Conservation (phyloP, 768 basidiomycete genomes). For the Calocybe cyanea region DNA sequence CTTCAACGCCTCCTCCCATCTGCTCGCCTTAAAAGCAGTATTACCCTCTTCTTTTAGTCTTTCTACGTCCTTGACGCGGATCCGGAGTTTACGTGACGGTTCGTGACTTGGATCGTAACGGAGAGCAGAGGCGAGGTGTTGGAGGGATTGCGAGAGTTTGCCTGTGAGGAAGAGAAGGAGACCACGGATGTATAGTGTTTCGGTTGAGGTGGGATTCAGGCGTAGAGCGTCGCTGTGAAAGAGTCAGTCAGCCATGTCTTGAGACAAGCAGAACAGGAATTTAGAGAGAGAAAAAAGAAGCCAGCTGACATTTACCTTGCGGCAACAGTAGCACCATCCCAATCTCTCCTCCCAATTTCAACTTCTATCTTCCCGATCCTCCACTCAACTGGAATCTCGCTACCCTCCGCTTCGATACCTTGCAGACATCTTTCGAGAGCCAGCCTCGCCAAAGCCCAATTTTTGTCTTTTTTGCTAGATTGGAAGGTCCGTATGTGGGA, state of each 20-base stretch:
- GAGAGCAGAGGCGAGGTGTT: conserved; percentile 69
- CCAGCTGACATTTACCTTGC: conserved; percentile 65
- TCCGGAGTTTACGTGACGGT: conserved; percentile 64
- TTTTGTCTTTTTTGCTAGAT: conserved; percentile 48
- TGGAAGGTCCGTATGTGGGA: conserved; percentile 64
- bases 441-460: conserved; percentile 78
- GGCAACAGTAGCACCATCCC: conserved; percentile 69
- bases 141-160: conserved; percentile 65
- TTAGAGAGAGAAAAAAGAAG: background rate
- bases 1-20: conserved; percentile 56
- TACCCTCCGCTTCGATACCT: conserved; percentile 70
- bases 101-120: conserved; percentile 77
- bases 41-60: conserved; percentile 85
- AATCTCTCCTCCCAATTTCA: conserved; percentile 65
- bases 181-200: conserved; percentile 74
- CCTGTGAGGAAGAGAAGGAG: conserved; percentile 73
- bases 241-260: background rate
- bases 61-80: conserved; percentile 80
- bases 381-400: conserved; percentile 78
- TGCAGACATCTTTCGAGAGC: conserved; percentile 77
- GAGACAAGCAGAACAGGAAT: background rate
- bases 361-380: conserved; percentile 75
- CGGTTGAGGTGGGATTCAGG: conserved; percentile 68
- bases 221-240: conserved; percentile 67
- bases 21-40: conserved; percentile 59